Evolutionary conservation across 805 yeast species (phyloP), one percentile per base, ranked within the genome.

Genomic region (Phaffomyces thermotolerans): DNA sequence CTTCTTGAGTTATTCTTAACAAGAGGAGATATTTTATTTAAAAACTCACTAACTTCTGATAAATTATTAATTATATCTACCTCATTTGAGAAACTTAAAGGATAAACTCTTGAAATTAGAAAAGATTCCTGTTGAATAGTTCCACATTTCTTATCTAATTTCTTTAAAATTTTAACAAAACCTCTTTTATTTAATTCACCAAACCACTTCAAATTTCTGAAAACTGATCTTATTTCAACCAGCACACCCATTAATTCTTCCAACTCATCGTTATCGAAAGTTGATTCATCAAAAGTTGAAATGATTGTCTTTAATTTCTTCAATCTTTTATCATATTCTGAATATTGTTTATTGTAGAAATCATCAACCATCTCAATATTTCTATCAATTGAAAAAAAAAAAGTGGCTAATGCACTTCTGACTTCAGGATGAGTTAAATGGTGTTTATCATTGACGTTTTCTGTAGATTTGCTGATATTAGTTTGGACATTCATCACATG

Each of bases 161-260:
- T 90, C 66, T 90, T 90, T 57, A 91, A 69, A 50, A 91, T 91
- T 66, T 90, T 90, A 42, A 80, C 75, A 53, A 89, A 85, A 0
- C 96, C 98, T 48, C 95, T 79, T 58, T 84, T 86, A 68, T 90
- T 90, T 54, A 90, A 76, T 58, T 91, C 97, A 22, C 95, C 95
- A 61, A 77, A 90, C 96, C 97, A 91, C 61, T 86, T 89, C 58
- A 90, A 69, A 62, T 89, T 89, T 45, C 96, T 72, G 48, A 84
- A 77, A 46, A 79, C 78, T 15, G 83, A 72, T 38, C 95, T 73
- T 42, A 88, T 68, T 60, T 89, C 96, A 20, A 88, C 68, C 33
- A 90, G 65, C 17, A 88, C 81, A 20, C 76, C 78, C 27, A 78
- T 63, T 31, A 83, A 66, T 52, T 84, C 90, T 40, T 78, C 82